Evolutionary conservation across 2,329 filamentous ascomycete genomes (phyloP), one percentile per base, ranked within the genome.

Genomic region (Alternaria ventricosa): DNA sequence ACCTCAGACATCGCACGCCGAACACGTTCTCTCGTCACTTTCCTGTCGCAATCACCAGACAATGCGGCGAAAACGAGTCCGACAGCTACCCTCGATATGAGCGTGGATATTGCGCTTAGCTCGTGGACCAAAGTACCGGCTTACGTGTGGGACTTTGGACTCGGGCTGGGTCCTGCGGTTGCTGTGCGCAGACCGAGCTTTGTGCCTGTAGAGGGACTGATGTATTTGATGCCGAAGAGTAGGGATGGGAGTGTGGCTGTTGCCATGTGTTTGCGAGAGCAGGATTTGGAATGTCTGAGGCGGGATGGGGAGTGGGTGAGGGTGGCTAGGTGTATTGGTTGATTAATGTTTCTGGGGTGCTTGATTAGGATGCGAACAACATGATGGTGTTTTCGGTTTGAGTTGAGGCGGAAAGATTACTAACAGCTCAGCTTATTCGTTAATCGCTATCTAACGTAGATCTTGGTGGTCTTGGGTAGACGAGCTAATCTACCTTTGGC

Each of bases 61-160:
- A 83, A 82, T 61, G 73, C 63, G 0, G 63, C 45, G 0, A 66
- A 82, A n/a, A 76, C 76, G 0, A 65, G 58, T 27, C 64, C 83
- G 4, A 79, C 79, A 0, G 73, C 67, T 5, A 56, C 20, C 8
- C 27, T 68, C 7, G 47, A 61, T 9, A 27, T 47, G 10, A 54
- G 55, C 23, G 57, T 84, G 3, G 78, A 87, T 43, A 73, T 88
- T 4, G 83, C 84, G 79, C 63, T 88, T 6, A 87, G 84, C 61
- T 88, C 86, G 1, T 89, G 86, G 87, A 81, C 82, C 0, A 84
- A 85, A 55, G 71, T 85, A 3, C 73, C 81, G 5, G 78, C 76
- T 15, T 85, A 84, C 64, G 73, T 80, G 0, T 73, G 84, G 6
- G 83, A 87, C 47, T 88, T 88, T 59, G 78, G 78, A 0, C 65